Evolutionary conservation across 2,329 filamentous ascomycete species (phyloP), one percentile per base, ranked within the genome.

Genomic region (Talaromyces albobiverticillius): DNA sequence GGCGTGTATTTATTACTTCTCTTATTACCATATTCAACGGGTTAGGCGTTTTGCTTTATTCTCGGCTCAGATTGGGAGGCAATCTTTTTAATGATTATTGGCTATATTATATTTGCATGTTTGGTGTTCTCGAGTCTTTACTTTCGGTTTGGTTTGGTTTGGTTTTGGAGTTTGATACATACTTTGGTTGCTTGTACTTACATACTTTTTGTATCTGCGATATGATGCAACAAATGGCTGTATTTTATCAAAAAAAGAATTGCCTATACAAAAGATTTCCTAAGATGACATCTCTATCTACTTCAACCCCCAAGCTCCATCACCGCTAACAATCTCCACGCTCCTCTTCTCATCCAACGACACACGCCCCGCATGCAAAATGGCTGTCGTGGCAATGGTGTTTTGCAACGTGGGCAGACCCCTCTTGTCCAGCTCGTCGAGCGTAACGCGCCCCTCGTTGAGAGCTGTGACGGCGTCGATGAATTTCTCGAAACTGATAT

Each of bases 401-500:
- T 96, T 96, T 68, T 80, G 84, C 61, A 96, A 74, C 10, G 93
- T 96, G 1, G 92, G 92, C 59, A 96, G 72, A 0, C 88, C 87
- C 64, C 92, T 86, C 61, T 81, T 80, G 63, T 96, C 92, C 29
- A 96, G 79, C 59, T 92, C 86, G 23, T 86, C 85, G 1, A 93
- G 79, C 48, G 82, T 89, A 46, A 86, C 78, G 41, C 80, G 79
- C 20, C 89, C 88, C 26, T 88, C 83, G 66, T 94, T 95, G 51
- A 96, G 78, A 5, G 84, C 82, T 42, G 84, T 84, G 67, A 90
- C 90, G 11, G 87, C 91, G 69, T 96, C 90, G 47, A 96, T 86
- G 72, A 96, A 96, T 75, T 96, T 96, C 77, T 96, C 92, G 66
- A 96, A 92, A 18, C 88, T 94, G 55, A 96, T 83, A 73, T 96